Evolutionary conservation across 1,284 basidiomycete species (phyloP), one percentile per base, ranked within the genome.

Genomic region (Tilletia setariae): DNA sequence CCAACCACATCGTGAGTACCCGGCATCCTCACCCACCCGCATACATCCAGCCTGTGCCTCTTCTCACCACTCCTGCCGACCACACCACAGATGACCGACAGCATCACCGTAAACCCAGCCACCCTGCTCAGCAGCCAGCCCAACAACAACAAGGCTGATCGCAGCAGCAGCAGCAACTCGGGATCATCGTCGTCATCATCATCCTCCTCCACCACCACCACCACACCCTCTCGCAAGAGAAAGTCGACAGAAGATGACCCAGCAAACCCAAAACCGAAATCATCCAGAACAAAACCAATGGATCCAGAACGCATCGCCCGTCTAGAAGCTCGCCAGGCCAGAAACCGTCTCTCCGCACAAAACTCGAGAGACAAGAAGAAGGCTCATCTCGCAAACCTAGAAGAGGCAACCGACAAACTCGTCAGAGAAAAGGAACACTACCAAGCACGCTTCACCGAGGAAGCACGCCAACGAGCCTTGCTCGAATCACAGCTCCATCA

Each of bases 261-360:
- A 61, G 28, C 28, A 11, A 61, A 2, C 56, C 30, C 56, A 61
- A 61, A 61, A 21, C 56, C 56, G 15, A 61, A 61, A 7, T 35
- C 56, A 40, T 61, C 56, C 23, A 35, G 62, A 11, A 44, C 64
- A n/a, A 72, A 70, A 46, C 69, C 74, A 11, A 76, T 70, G 61
- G 78, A 79, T 63, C 77, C 78, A 47, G 80, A 74, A 63, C 77
- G 79, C 64, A 72, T 70, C 40, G 75, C 77, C 42, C 72, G 79
- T n/a, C 72, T 79, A 46, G 73, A 77, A 63, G 80, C 80, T 35
- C 71, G 80, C 21, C 79, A 80, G 61, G 76, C 75, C n/a, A 74
- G 80, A 15, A 82, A 82, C 67, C 75, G 80, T 49, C 75, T 76
- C 62, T 79, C 79, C 21, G 80, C 80, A 13, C 80, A 82, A 56